phyloP scores from a whole-genome alignment of 805 yeast species.

The Starmerella geochares region DNA sequence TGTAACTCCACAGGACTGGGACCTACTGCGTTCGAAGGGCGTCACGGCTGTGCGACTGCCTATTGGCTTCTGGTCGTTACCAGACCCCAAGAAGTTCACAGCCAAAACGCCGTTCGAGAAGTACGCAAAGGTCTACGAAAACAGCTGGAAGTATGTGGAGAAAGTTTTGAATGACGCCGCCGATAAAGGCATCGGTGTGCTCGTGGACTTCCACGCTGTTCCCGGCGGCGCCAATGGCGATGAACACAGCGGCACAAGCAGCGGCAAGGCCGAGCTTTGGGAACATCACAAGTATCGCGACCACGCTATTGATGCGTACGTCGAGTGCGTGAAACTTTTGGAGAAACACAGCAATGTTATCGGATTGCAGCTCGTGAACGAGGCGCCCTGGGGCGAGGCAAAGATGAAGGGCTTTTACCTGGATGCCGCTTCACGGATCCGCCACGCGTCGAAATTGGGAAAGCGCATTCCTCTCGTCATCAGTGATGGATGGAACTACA shows the following conservation, averaged over 20 bases:
- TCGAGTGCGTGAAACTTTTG: conserved; percentile 55
- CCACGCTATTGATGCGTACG: conserved; percentile 42
- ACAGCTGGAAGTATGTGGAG: conserved; percentile 62
- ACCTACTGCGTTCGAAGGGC: conserved; percentile 54
- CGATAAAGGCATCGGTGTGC: conserved; percentile 52
- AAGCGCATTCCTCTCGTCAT: conserved; percentile 57
- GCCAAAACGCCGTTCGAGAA: conserved; percentile 52
- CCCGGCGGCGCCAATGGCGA: conserved; percentile 89
- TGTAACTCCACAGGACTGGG: conserved; percentile 64
- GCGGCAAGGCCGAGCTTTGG: conserved; percentile 61
- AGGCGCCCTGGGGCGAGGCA: conserved; percentile 54
- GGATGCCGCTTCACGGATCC: conserved; percentile 51
- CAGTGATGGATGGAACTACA: conserved; percentile 92
- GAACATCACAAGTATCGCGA: conserved; percentile 30
- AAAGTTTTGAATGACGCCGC: conserved; percentile 51
- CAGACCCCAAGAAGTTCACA: conserved; percentile 41
- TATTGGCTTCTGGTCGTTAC: conserved; percentile 83
- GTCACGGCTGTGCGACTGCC: conserved; percentile 82
- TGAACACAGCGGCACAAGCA: conserved; percentile 68
- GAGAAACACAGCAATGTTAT: conserved; percentile 52
- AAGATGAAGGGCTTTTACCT: conserved; percentile 47
- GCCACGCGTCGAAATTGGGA: conserved; percentile 38
- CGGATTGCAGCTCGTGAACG: conserved; percentile 81
- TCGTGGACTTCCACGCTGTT: conserved; percentile 78
- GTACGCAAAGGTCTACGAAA: conserved; percentile 47